Percentiles rank a stretch among this genome's conserved stretches.
Conservation (phyloP, 495 filamentous ascomycete species). For the Penicillium desertorum region DNA sequence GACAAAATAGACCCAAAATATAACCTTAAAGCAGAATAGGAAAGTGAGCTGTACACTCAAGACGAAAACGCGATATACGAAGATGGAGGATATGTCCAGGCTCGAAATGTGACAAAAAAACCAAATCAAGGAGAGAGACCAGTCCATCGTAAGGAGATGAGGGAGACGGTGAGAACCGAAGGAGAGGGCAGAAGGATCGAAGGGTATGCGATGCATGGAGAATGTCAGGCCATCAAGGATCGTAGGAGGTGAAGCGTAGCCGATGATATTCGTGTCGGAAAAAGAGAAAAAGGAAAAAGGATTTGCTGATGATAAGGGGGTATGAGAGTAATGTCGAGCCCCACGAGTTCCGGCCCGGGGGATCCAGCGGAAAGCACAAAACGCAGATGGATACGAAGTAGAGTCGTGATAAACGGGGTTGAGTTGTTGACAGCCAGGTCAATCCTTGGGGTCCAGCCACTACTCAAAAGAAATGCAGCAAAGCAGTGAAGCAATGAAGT, state of each 20-base stretch:
- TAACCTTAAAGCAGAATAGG: not conserved
- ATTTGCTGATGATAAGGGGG: conserved; percentile 18
- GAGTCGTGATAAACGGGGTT: conserved; percentile 17
- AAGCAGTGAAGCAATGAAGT: conserved; percentile 20
- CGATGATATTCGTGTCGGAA: conserved; percentile 20
- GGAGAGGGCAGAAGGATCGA: not conserved
- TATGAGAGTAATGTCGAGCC: conserved; percentile 14
- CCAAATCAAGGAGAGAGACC: conserved; percentile 4
- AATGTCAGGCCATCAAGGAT: conserved; percentile 30
- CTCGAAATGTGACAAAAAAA: conserved; percentile 19
- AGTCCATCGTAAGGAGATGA: conserved; percentile 6
- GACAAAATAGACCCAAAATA: conserved; percentile 5
- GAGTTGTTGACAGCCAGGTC: conserved; percentile 50
- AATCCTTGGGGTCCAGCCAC: conserved; percentile 46
- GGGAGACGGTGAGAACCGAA: not conserved
- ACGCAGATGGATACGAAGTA: conserved; percentile 15
- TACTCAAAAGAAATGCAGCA: conserved; percentile 31
- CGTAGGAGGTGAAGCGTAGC: conserved; percentile 26
- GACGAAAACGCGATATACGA: conserved; percentile 14
- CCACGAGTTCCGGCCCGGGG: conserved; percentile 30
- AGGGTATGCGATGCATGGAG: conserved; percentile 11
- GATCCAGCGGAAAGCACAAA: conserved; percentile 21
- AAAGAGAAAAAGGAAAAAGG: conserved; percentile 16
- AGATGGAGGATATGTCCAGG: conserved; percentile 27
- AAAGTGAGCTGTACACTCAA: conserved; percentile 11